phyloP scores from a whole-genome alignment of 2,329 filamentous ascomycete genomes.

The Pseudocercospora fuligena region DNA sequence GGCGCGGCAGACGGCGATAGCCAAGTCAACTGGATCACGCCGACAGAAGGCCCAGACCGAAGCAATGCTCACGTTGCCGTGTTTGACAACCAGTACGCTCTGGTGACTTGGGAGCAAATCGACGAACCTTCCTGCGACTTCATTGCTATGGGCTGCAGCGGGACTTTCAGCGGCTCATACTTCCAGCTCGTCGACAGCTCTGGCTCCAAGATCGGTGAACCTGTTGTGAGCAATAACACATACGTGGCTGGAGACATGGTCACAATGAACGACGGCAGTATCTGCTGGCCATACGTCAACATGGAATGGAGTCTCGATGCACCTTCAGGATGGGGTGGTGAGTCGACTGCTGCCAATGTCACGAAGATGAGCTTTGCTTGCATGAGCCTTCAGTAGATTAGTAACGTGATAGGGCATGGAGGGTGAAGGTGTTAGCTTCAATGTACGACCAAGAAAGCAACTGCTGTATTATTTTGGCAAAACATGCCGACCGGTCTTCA shows the following conservation, averaged over 20 bases:
- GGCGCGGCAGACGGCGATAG: conserved; percentile 59
- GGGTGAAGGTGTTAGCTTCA: too few relatives aligned
- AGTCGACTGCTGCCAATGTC: conserved; percentile 31
- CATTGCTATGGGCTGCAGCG: conserved; percentile 64
- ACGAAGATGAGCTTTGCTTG: conserved; percentile 61
- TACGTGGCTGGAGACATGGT: conserved; percentile 68
- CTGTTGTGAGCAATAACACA: conserved; percentile 57
- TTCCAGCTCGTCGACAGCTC: conserved; percentile 62
- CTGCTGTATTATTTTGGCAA: neutral
- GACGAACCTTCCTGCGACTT: conserved; percentile 59
- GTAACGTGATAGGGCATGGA: neutral
- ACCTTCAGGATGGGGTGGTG: conserved; percentile 31
- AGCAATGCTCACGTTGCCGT: conserved; percentile 64
- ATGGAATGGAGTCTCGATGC: conserved; percentile 58
- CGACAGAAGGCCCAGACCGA: conserved; percentile 53
- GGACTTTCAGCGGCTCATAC: conserved; percentile 62
- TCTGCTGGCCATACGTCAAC: conserved; percentile 67
- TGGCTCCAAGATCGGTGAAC: conserved; percentile 58
- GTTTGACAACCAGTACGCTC: conserved; percentile 57
- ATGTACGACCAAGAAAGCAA: too few relatives aligned
- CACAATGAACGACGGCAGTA: conserved; percentile 60
- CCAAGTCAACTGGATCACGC: conserved; percentile 66
- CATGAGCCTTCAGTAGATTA: conserved; percentile 37
- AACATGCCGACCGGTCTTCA: neutral
- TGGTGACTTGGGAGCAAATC: conserved; percentile 67